Evolutionary conservation across 108 stramenopile species (phyloP).

Genomic region (Cyclotella cryptica): DNA sequence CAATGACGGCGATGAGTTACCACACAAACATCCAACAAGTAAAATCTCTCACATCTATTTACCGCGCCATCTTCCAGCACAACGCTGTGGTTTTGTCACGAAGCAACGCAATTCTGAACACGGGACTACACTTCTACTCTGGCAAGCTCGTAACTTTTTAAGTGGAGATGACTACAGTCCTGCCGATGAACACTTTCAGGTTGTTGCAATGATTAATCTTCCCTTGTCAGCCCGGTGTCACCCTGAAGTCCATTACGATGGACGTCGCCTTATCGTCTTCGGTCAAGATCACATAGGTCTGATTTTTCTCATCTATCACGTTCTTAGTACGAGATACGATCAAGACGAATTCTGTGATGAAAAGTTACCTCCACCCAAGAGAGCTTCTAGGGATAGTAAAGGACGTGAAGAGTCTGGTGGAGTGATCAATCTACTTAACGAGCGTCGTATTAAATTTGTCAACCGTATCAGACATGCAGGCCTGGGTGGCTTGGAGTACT

Average conservation of each 20-base stretch:
- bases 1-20: conserved; percentile 17
- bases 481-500: conserved; percentile 62
- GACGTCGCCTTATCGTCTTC: conserved; percentile 67
- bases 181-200: conserved; percentile 32
- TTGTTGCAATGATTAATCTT: conserved; percentile 62
- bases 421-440: conserved; percentile 28
- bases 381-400: background rate
- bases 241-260: conserved; percentile 67
- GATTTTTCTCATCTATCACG: conserved; percentile 70
- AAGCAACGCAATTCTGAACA: conserved; percentile 53
- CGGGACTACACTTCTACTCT: conserved; percentile 64
- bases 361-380: conserved; percentile 14
- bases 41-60: conserved; percentile 46
- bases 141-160: conserved; percentile 42
- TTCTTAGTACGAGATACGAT: conserved; percentile 50
- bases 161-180: background rate
- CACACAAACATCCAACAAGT: conserved; percentile 51
- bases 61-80: conserved; percentile 55
- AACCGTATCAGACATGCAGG: conserved; percentile 73
- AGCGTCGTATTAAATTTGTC: conserved; percentile 45
- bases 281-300: conserved; percentile 75
- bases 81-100: conserved; percentile 65
- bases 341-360: conserved; percentile 22
- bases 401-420: conserved; percentile 49
- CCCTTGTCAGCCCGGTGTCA: conserved; percentile 59